Percentiles rank a stretch among this genome's conserved stretches.
phyloP scores from a whole-genome alignment of 106 monocot genomes.

The Apostasia ramifera region DNA sequence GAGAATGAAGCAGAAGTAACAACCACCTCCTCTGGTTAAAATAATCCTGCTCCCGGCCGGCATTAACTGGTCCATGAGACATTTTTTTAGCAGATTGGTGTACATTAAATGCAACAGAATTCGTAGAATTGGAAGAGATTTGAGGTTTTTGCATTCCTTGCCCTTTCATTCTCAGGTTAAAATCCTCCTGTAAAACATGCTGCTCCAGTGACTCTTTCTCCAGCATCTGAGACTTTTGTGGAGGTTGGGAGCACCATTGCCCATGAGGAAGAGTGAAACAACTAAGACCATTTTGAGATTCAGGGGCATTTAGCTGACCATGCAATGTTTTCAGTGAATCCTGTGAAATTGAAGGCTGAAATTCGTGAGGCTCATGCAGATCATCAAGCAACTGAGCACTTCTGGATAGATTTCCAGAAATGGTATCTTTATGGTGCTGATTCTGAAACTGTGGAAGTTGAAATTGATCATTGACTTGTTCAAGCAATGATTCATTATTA shows the following conservation, averaged over 20 bases:
- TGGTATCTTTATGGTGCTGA: conserved; percentile 34
- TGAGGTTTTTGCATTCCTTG: conserved; percentile 40
- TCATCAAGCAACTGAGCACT: conserved; percentile 28
- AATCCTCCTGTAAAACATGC: conserved; percentile 39
- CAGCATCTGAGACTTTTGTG: conserved; percentile 28
- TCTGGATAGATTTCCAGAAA: conserved; percentile 20
- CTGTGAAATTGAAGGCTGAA: conserved; percentile 29
- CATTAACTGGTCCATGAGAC: conserved; percentile 11
- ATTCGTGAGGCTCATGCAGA: conserved; percentile 18
- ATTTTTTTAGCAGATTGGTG: conserved; percentile 13
- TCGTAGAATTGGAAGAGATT: conserved; percentile 14
- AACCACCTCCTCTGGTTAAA: conserved; percentile 64
- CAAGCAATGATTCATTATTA: conserved; percentile 31
- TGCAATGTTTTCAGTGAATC: conserved; percentile 15
- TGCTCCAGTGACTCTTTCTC: conserved; percentile 32
- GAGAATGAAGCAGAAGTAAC: conserved; percentile 71
- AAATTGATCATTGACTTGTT: conserved; percentile 34
- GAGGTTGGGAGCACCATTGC: conserved; percentile 39
- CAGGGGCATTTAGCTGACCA: conserved; percentile 25
- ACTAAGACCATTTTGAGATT: conserved; percentile 40
- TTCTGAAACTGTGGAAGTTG: conserved; percentile 40
- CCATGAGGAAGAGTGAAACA: conserved; percentile 26
- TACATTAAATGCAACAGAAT: conserved; percentile 7
- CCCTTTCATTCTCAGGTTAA: conserved; percentile 31
- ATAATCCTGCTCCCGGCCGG: conserved; percentile 28